Base-by-base conservation (phyloP, 345 rosid genomes). In the Bruguiera sexangula region DNA sequence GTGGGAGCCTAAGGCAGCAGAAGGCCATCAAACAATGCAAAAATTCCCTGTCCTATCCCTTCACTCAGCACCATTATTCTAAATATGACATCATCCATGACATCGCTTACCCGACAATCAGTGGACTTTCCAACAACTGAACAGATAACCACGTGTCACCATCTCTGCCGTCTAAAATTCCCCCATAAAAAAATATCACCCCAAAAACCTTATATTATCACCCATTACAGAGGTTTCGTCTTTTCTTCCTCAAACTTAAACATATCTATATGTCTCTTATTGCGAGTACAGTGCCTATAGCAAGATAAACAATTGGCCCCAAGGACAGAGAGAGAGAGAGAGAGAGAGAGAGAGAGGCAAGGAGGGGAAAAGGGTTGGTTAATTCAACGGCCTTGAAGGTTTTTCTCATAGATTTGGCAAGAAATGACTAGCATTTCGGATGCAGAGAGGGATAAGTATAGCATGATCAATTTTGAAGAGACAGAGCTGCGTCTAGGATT, bases 401-500 rank as follows among this genome's bases (percentile, higher is more conserved):
- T 55, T 55, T 24, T 55, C 30, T 3, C 27, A 55, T 55, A 55
- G 16, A 24, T 55, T 55, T 22, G 60, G 50, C 50, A 43, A 43
- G 18, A 43, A 55, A 67, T 57, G 75, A 50, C 60, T 8, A 58
- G 79, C 65, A 7, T 68, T 54, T 68, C 63, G 79, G 76, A 55
- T 0, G 48, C 63, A 24, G 74, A 56, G 48, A 16, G 26, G 1
- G 81, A 59, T 16, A 79, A 60, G 32, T 81, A 78, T 48, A 72
- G 50, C 26, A 87, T 79, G 81, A 94, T 94, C 60, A 84, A 94
- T 65, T 94, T 91, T 24, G 97, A 88, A 69, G 96, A 87, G 78
- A 94, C 98, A 52, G 98, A 94, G 82, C 73, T 94, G 26, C 82
- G 97, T 32, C 65, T 94, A 30, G 98, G 97, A 53, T 51, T 73